A percentile compares a stretch with the other conserved stretches of the same genome.
Evolutionary conservation across 495 filamentous ascomycete genomes (phyloP).

Genomic region (Parachaetomium inaequale): DNA sequence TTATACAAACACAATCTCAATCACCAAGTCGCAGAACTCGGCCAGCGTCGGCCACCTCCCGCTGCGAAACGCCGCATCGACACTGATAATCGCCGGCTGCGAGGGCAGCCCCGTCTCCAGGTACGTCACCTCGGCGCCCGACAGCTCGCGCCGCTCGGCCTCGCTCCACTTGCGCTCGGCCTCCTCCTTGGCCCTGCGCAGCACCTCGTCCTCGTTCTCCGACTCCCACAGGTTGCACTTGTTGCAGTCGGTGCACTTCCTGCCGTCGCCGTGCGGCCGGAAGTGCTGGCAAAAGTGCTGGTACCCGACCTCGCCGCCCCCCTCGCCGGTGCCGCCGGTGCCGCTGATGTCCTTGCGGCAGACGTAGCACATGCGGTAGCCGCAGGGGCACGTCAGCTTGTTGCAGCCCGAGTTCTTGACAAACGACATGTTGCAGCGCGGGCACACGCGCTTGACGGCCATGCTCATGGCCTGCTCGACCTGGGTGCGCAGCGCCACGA

Average conservation of each 20-base stretch:
- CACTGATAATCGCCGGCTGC: constrained; percentile 22
- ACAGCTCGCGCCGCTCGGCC: constrained; percentile 55
- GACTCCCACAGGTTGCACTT: constrained; percentile 86
- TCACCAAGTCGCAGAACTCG: constrained; percentile 44
- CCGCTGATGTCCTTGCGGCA: constrained; percentile 62
- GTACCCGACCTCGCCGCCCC: constrained; percentile 62
- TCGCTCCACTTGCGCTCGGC: constrained; percentile 81
- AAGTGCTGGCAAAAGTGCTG: constrained; percentile 95
- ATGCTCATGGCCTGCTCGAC: constrained; percentile 88
- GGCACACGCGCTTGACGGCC: constrained; percentile 93
- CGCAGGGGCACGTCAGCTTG: constrained; percentile 94
- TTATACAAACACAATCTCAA: constrained; percentile 43
- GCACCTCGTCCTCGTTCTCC: constrained; percentile 78
- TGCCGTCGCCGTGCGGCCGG: constrained; percentile 64
- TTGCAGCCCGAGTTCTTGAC: constrained; percentile 93
- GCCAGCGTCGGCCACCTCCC: constrained; percentile 40
- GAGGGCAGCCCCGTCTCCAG: constrained; percentile 42
- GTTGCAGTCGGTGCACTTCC: constrained; percentile 70
- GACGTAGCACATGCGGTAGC: constrained; percentile 96
- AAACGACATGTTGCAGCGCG: constrained; percentile 81
- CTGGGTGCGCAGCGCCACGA: constrained; percentile 77
- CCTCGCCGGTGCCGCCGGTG: constrained; percentile 49
- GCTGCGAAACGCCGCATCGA: constrained; percentile 27
- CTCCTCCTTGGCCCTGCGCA: constrained; percentile 67
- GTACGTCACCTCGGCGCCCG: constrained; percentile 46